Conservation (phyloP, 2,329 filamentous ascomycete species). For the Colletotrichum coccodes region DNA sequence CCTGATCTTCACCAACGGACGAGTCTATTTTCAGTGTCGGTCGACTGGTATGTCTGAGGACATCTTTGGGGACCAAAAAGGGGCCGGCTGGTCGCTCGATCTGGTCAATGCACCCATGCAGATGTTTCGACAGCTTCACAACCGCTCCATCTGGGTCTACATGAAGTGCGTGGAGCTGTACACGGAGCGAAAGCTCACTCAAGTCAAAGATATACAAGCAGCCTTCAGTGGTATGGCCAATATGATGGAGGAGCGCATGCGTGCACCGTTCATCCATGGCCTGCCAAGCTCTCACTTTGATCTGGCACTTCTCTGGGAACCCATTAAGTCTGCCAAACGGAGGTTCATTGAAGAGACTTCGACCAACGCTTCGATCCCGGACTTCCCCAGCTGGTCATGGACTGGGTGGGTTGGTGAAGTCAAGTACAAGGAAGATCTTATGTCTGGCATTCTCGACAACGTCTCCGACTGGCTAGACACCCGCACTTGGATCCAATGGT, state of each 20-base stretch:
- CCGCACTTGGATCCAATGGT: constrained; percentile 49
- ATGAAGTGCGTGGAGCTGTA: constrained; percentile 43
- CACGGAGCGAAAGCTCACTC: constrained; percentile 38
- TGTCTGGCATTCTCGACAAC: constrained; percentile 39
- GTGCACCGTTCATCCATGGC: constrained; percentile 40
- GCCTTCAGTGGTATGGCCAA: constrained; percentile 46
- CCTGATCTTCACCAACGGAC: constrained; percentile 49
- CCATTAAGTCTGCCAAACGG: constrained; percentile 6
- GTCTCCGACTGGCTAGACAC: constrained; percentile 44
- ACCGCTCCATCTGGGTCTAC: constrained; percentile 42
- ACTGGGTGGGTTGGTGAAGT: constrained; percentile 42
- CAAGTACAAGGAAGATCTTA: constrained; percentile 34
- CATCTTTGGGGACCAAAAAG: constrained; percentile 39
- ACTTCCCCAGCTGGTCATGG: constrained; percentile 50
- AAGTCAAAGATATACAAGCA: constrained; percentile 41
- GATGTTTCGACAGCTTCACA: constrained; percentile 38
- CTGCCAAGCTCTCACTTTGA: constrained; percentile 47
- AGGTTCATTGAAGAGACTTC: not conserved
- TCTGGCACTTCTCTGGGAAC: constrained; percentile 46
- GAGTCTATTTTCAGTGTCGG: constrained; percentile 45
- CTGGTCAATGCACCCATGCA: constrained; percentile 40
- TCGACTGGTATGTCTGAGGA: constrained; percentile 40
- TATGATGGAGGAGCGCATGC: constrained; percentile 37
- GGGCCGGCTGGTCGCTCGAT: constrained; percentile 42
- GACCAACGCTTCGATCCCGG: not conserved